Base-by-base conservation (phyloP, 192 early-diverging fungal genomes). In the Coemansia sp. region DNA sequence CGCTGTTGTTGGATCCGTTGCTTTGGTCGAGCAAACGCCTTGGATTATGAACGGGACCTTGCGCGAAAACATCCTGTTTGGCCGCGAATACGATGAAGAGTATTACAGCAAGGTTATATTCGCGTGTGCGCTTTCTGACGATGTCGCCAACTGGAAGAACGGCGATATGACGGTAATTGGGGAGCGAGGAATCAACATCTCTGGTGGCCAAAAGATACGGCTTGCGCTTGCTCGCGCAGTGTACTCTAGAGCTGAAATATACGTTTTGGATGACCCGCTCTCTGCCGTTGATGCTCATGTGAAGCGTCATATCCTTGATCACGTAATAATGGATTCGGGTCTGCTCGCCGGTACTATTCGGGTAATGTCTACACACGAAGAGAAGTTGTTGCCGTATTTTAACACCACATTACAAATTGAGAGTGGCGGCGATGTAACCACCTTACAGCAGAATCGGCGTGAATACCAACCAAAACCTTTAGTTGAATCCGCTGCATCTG, bases 11-110 rank as follows among this genome's bases (percentile, higher is more conserved):
- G 77, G 77, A 0, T 33, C 29, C 2, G 79, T 95, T n/a, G 89
- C 89, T 9, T 95, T 94, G 67, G 85, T 86, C 11, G 84, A 91
- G 25, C 95, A 95, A 71, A 83, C 83, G 20, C 87, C 95, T 0
- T 98, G 94, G 94, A 92, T 98, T 49, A 90, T 91, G 76, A 91
- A 91, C 36, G 87, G 85, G 9, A 90, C 89, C 0, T 36, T 92
- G 20, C 75, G 84, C 4, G 84, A 86, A 35, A 91, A 90, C 63
- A 86, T 92, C 41, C 36, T 89, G 4, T 92, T 92, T 82, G 89
- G 89, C 0, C 86, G 83, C 41, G 73, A 80, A 4, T 85, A 75
- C 52, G 85, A 92, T 29, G 69, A 77, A 5, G 63, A 71, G 9
- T 70, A 69, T 14, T 90, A 86, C 46, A 57, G 62, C 38, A 69